Evolutionary conservation across 768 basidiomycete species (phyloP), one percentile per base, ranked within the genome.

Genomic region (Agrocybe pediades): DNA sequence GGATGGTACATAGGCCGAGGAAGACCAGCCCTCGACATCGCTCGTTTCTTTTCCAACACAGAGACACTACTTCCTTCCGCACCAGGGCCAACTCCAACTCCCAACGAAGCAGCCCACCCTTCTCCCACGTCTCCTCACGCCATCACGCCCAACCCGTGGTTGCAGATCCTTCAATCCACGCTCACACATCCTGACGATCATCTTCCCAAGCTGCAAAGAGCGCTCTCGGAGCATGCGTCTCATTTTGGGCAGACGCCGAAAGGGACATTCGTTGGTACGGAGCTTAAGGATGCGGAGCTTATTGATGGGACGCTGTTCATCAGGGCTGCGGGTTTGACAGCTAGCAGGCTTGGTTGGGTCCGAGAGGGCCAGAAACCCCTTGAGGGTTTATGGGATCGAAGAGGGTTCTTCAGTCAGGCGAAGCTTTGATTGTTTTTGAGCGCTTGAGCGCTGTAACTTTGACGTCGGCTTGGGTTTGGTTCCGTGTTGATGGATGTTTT

Each of bases 301-400:
- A 61, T 77, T 17, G 87, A 88, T 50, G 86, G 86, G 4, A 79
- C 76, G 17, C 54, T 88, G 29, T 88, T 88, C 62, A 61, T 84
- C 41, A 69, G 85, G 40, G 68, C 70, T 1, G 84, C 85, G 0
- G 77, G 77, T 51, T 46, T 83, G 59, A 78, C 78, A 1, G 70
- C 72, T 19, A 71, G 75, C 24, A 68, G 71, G n/a, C 65, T 68
- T 41, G 63, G 64, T n/a, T 56, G 63, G 55, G 61, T 63, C 1
- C 61, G 63, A 43, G 69, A 71, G 51, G 62, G 64, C 2, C 58
- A 66, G 40, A 13, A 59, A 19, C 59, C 56, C 19, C 24, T 57
- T 41, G 43, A 51, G 1, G 56, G 49, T 9, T 51, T 51, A 13
- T 68, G 68, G 67, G 67, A 67, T 50, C 45, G 60, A 33, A 44